These are phyloP conservation scores for Chaetoscypha palmicola DNA, from an alignment of 2,329 filamentous ascomycete genomes.

Conservation along the genomic window DNA sequence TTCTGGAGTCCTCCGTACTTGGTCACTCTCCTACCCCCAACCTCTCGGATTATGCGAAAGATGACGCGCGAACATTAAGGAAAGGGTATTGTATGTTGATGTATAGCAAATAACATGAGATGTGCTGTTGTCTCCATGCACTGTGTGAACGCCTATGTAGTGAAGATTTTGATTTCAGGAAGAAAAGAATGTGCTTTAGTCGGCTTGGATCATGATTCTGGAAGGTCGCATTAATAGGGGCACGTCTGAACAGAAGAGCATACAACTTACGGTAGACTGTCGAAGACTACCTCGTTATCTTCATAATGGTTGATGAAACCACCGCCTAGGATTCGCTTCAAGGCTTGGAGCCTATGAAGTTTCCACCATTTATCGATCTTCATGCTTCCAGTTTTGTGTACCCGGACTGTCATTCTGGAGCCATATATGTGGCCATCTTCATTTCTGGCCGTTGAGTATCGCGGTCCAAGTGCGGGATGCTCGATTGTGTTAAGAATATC, in stretches of 20 bases:
- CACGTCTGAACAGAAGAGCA: neutral
- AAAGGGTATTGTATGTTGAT: neutral
- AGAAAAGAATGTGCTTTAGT: no score
- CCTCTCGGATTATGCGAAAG: no score
- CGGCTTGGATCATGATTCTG: neutral
- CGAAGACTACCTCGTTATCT: slow-evolving; percentile 52
- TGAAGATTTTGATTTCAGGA: no score
- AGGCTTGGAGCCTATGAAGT: slow-evolving; percentile 52
- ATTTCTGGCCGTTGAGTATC: slow-evolving; percentile 58
- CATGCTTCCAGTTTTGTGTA: slow-evolving; percentile 52
- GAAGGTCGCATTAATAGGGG: neutral
- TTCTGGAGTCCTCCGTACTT: no score
- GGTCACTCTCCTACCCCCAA: no score
- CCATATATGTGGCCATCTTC: slow-evolving; percentile 54
- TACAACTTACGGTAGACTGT: slow-evolving; percentile 43
- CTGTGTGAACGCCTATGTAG: no score
- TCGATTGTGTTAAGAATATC: slow-evolving; percentile 61
- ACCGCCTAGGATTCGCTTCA: slow-evolving; percentile 53
- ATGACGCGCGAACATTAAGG: neutral
- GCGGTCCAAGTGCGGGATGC: slow-evolving; percentile 58
- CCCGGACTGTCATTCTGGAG: slow-evolving; percentile 53
- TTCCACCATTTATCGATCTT: slow-evolving; percentile 71
- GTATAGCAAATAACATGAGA: no score
- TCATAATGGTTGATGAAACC: slow-evolving; percentile 59
- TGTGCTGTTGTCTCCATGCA: no score